Evolutionary conservation across 2,329 filamentous ascomycete species (phyloP).

Genomic region (Botrytis aclada): DNA sequence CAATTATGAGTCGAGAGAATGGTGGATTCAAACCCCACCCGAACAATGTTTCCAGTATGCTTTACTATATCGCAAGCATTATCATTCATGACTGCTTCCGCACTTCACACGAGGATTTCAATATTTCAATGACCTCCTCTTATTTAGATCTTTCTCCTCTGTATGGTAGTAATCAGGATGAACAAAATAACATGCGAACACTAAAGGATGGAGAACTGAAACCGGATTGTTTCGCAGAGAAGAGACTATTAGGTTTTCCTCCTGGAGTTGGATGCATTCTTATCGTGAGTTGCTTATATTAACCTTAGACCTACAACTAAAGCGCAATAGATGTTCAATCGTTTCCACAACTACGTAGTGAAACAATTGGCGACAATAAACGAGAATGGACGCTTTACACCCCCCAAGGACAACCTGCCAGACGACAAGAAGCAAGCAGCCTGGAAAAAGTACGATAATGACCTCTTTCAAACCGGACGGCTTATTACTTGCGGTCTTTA

Average conservation of each 20-base stretch:
- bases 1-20: conserved; percentile 45
- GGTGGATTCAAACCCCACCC: conserved; percentile 39
- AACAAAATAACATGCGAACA: conserved; percentile 55
- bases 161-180: conserved; percentile 43
- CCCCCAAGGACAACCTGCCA: conserved; percentile 50
- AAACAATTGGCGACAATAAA: conserved; percentile 77
- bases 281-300: conserved; percentile 41
- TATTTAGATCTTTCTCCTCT: conserved; percentile 48
- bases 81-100: conserved; percentile 52
- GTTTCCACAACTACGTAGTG: conserved; percentile 84
- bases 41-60: conserved; percentile 45
- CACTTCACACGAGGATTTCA: conserved; percentile 22
- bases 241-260: conserved; percentile 64
- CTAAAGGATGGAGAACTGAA: conserved; percentile 69
- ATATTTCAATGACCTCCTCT: conserved; percentile 35
- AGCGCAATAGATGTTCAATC: conserved; percentile 58
- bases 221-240: conserved; percentile 66
- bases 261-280: conserved; percentile 67
- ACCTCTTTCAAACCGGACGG: conserved; percentile 73
- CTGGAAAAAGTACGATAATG: conserved; percentile 69
- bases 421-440: conserved; percentile 49
- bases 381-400: conserved; percentile 72
- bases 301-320: conserved; percentile 37
- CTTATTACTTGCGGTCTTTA: conserved; percentile 72
- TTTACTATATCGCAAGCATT: conserved; percentile 50